Base-by-base conservation (phyloP, 805 yeast genomes). In the Metschnikowia reukaufii region DNA sequence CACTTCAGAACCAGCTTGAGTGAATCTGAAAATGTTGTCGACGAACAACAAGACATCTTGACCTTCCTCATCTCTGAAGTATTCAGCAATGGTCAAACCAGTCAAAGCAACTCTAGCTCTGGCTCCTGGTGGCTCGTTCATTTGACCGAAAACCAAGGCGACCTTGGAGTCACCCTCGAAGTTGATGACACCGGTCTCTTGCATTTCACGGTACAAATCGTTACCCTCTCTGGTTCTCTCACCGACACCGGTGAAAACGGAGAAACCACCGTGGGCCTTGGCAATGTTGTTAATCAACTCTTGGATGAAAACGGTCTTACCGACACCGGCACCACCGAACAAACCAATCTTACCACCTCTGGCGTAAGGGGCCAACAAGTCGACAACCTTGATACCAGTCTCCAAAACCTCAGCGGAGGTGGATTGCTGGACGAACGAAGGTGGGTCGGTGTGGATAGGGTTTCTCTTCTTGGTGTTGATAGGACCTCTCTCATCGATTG, bases 261-360 rank as follows among this genome's bases (percentile, higher is more conserved):
- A 92, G 96, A 92, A 92, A 87, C 98, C 98, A 89, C 98, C 99
- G 77, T 92, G 98, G 69, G 99, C 98, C 84, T 92, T 94, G 74
- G 99, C 99, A 71, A 92, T 94, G 84, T 92, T 92, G 91, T 94
- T 92, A 77, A 92, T 92, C 81, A 92, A 84, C 82, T 92, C 99
- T 83, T 92, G 99, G 79, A 92, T 92, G 81, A 92, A 92, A 58
- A 92, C 99, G 77, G 99, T 92, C 80, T 92, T 92, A 81, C 99
- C 99, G 88, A 92, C 99, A 92, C 99, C 99, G 77, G 99, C 99
- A 92, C 99, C 99, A 83, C 99, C 99, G 87, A 92, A 92, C 72
- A 92, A 85, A 86, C 99, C 99, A 89, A 92, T 92, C 86, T 92
- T 92, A 88, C 99, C 99, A 88, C 99, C 99, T 88, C 97, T 90